phyloP scores from a whole-genome alignment of 768 basidiomycete genomes.

The Amanita phalloides region DNA sequence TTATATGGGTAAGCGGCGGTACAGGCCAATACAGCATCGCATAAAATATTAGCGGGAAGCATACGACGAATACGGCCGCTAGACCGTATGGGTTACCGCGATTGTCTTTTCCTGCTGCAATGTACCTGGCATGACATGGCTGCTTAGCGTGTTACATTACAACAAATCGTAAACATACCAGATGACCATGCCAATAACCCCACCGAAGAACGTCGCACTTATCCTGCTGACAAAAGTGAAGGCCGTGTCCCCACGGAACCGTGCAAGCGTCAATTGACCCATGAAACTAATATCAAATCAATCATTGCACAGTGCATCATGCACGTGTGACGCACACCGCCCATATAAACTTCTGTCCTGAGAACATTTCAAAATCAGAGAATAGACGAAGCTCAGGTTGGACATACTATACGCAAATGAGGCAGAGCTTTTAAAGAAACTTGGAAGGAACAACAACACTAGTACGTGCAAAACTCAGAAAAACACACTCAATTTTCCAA shows the following conservation, averaged over 20 bases:
- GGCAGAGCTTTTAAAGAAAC: slow-evolving; percentile 43
- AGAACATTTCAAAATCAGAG: not conserved
- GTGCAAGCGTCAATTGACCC: slow-evolving; percentile 60
- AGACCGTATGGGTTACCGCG: slow-evolving; percentile 59
- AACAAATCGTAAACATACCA: slow-evolving; percentile 34
- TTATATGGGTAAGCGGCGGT: slow-evolving; percentile 59
- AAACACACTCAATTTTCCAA: not conserved
- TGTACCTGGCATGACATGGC: slow-evolving; percentile 37
- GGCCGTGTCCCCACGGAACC: slow-evolving; percentile 68
- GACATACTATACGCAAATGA: slow-evolving; percentile 42
- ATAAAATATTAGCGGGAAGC: slow-evolving; percentile 65
- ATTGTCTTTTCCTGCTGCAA: slow-evolving; percentile 46
- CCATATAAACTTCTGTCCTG: slow-evolving; percentile 62
- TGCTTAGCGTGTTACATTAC: not conserved
- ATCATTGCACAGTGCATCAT: too few species aligned
- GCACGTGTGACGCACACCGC: slow-evolving; percentile 39
- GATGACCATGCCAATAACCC: slow-evolving; percentile 48
- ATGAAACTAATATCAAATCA: slow-evolving; percentile 38
- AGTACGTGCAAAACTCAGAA: not conserved
- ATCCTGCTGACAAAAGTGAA: slow-evolving; percentile 56
- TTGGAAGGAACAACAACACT: slow-evolving; percentile 53
- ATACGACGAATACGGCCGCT: slow-evolving; percentile 54
- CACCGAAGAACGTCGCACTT: slow-evolving; percentile 55
- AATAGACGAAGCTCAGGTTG: slow-evolving; percentile 13
- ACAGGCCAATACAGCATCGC: slow-evolving; percentile 67